These are phyloP conservation scores for Xylaria sp. DNA, from an alignment of 2,329 filamentous ascomycete genomes.

Conservation along the genomic window DNA sequence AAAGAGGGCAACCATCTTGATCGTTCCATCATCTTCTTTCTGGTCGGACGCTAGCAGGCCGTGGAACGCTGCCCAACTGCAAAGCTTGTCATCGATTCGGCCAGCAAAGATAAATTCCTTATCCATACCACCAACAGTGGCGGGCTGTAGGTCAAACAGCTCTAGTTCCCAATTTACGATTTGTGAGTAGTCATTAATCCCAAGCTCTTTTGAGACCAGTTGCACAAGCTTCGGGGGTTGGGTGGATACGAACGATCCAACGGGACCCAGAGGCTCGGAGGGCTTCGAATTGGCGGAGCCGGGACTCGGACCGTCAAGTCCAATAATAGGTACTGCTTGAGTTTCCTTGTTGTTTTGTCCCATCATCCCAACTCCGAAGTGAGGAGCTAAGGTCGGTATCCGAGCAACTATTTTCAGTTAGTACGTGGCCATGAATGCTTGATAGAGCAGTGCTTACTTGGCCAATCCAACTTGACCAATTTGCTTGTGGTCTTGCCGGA, in stretches of 20 bases:
- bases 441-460: constrained; percentile 60
- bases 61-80: constrained; percentile 90
- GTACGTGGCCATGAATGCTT: constrained; percentile 19
- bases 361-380: constrained; percentile 83
- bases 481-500: constrained; percentile 81
- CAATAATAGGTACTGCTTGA: constrained; percentile 92
- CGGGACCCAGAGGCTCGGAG: constrained; percentile 64
- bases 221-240: constrained; percentile 88
- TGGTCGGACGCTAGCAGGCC: constrained; percentile 77
- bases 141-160: constrained; percentile 90
- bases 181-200: constrained; percentile 73
- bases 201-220: constrained; percentile 82
- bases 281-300: constrained; percentile 49
- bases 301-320: constrained; percentile 78
- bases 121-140: constrained; percentile 83
- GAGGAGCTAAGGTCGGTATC: constrained; percentile 90
- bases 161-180: constrained; percentile 98
- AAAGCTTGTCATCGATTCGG: constrained; percentile 97
- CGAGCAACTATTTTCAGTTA: constrained; percentile 69
- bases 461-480: constrained; percentile 93
- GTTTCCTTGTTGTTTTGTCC: constrained; percentile 84
- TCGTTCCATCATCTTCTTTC: constrained; percentile 68
- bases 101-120: constrained; percentile 95
- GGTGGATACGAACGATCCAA: constrained; percentile 78
- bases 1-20: constrained; percentile 94